These are phyloP conservation scores for Triticum timopheevii DNA, from an alignment of 176 grass and related monocot species.

Conservation along the genomic window DNA sequence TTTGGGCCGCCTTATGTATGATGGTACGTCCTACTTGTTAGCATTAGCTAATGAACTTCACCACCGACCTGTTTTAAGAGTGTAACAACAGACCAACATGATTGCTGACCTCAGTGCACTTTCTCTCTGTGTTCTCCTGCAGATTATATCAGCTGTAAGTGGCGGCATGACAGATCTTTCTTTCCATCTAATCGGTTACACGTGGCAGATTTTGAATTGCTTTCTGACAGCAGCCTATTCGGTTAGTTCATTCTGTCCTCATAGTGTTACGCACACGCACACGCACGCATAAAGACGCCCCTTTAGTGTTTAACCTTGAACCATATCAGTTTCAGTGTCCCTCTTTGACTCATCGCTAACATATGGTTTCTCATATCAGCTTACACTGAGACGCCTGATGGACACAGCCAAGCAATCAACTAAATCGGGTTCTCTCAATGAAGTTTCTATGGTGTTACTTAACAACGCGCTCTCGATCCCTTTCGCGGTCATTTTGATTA, in stretches of 20 bases:
- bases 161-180: constrained; percentile 81
- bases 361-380: constrained; percentile 33
- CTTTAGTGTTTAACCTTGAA: neutral
- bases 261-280: neutral
- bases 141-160: constrained; percentile 74
- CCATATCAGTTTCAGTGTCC: neutral
- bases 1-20: constrained; percentile 78
- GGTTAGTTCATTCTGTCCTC: constrained; percentile 32
- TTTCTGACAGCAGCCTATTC: constrained; percentile 84
- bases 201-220: constrained; percentile 87
- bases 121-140: neutral
- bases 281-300: too few relatives aligned
- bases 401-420: constrained; percentile 82
- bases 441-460: constrained; percentile 93
- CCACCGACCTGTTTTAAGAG: neutral
- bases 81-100: neutral
- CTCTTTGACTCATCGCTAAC: neutral
- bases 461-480: constrained; percentile 86
- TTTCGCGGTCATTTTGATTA: constrained; percentile 65
- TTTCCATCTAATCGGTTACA: constrained; percentile 71
- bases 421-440: constrained; percentile 79
- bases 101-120: neutral
- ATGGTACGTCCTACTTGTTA: constrained; percentile 73
- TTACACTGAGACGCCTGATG: constrained; percentile 66
- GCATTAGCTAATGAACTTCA: neutral